Evolutionary conservation across 306 rosid species (phyloP), one percentile per base, ranked within the genome.

Genomic region (Inga leiocalycina): DNA sequence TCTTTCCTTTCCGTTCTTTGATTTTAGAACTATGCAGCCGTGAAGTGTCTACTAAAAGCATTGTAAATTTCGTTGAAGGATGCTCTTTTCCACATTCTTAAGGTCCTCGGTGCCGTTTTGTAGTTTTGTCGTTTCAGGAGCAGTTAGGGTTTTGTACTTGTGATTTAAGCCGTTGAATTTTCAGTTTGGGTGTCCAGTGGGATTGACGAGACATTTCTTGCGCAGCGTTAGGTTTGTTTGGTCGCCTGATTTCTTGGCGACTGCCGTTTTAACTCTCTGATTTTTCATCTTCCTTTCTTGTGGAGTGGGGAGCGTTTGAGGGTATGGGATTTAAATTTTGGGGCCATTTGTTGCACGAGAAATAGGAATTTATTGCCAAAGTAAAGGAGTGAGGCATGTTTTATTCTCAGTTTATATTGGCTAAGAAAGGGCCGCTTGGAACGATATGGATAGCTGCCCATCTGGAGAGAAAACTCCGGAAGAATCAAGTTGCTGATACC

Each of bases 361-460:
- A 78, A 45, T 72, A 62, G 79, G 83, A 80, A 77, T 41, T 75
- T 15, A 52, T 56, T 39, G 74, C 82, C 32, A 73, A 82, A 62
- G 86, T 87, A 82, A 80, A 76, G 81, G 46, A 51, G 45, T 65
- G 73, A 88, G 81, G 81, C 34, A 96, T 97, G 99, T 97, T 97
- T 88, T 97, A 97, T 87, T 97, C 99, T 81, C 99, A 97, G 89
- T 97, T 97, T 80, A 97, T 97, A 76, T 90, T 97, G 94, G 99
- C 99, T 74, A 97, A 97, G 87, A 97, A 97, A 85, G 99, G 99
- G 37, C 99, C 99, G 2, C 94, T 97, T 45, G 99, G 99, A 89
- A 97, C 99, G 1, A 94, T 97, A 91, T 97, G 99, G 99, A 97
- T 97, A 80, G 99, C 99, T 11, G 99, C 99, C 6, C 99, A 97